Evolutionary conservation across 805 yeast species (phyloP).

Genomic region (Saccharomyces mikatae): DNA sequence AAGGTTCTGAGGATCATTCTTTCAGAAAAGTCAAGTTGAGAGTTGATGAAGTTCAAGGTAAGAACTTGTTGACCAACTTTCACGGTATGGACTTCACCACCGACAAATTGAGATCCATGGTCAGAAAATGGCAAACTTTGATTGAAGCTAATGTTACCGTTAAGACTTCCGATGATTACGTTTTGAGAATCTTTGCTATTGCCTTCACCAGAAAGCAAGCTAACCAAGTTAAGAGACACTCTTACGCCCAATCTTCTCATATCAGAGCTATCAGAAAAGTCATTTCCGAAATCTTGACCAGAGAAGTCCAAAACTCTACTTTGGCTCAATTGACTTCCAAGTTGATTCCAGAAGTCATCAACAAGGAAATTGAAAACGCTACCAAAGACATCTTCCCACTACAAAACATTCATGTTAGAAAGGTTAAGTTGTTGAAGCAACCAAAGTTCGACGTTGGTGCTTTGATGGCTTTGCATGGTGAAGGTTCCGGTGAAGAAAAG

Average conservation of each 20-base stretch:
- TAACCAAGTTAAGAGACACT: conserved; percentile 94
- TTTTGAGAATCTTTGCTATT: conserved; percentile 90
- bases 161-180: conserved; percentile 96
- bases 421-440: conserved; percentile 95
- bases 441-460: conserved; percentile 98
- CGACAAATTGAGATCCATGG: conserved; percentile 94
- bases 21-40: conserved; percentile 95
- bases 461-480: conserved; percentile 94
- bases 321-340: conserved; percentile 93
- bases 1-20: conserved; percentile 97
- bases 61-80: conserved; percentile 96
- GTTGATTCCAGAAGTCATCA: conserved; percentile 96
- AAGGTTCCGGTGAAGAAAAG: conserved; percentile 82
- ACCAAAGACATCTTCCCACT: conserved; percentile 92
- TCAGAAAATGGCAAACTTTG: conserved; percentile 97
- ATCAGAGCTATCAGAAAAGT: conserved; percentile 95
- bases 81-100: conserved; percentile 97
- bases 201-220: conserved; percentile 97
- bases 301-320: conserved; percentile 91
- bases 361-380: conserved; percentile 95
- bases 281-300: conserved; percentile 91
- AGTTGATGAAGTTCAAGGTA: conserved; percentile 98
- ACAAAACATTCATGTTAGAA: conserved; percentile 97
- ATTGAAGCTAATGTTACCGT: conserved; percentile 97
- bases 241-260: conserved; percentile 96